Evolutionary conservation across 352 stramenopile species (phyloP).

Genomic region (Phytophthora macrochlamydospora): DNA sequence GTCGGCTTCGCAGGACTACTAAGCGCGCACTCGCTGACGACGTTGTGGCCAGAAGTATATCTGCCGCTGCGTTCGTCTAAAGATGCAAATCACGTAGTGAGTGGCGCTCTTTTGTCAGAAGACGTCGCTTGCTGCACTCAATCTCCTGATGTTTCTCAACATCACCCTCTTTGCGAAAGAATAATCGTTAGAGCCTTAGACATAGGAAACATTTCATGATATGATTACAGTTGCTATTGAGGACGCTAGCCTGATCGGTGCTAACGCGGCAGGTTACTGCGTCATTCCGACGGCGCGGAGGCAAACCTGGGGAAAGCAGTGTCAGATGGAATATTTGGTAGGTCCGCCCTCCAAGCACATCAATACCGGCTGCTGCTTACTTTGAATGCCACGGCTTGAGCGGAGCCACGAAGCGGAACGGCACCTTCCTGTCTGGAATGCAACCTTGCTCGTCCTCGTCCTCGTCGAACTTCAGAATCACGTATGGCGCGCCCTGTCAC

Average conservation of each 20-base stretch:
- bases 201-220: not conserved
- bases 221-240: no score
- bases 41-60: not conserved
- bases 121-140: constrained; percentile 14
- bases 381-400: constrained; percentile 61
- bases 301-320: constrained; percentile 9
- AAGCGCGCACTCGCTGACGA: constrained; percentile 20
- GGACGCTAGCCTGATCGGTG: no score
- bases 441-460: constrained; percentile 93
- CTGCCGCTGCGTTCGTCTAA: constrained; percentile 19
- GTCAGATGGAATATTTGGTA: not conserved
- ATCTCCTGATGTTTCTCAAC: constrained; percentile 54
- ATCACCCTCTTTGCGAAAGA: constrained; percentile 43
- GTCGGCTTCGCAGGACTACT: constrained; percentile 66
- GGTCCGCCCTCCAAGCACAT: not conserved
- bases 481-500: constrained; percentile 80
- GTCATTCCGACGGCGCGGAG: constrained; percentile 39
- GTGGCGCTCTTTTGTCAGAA: constrained; percentile 1
- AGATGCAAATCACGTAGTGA: constrained; percentile 23
- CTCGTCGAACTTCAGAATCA: constrained; percentile 98
- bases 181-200: constrained; percentile 3
- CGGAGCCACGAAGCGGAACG: constrained; percentile 94
- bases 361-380: constrained; percentile 15
- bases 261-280: no score
- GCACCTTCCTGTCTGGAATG: constrained; percentile 93